Conservation (phyloP, 371 early-diverging fungal genomes). For the Syncephalastrum monosporum region DNA sequence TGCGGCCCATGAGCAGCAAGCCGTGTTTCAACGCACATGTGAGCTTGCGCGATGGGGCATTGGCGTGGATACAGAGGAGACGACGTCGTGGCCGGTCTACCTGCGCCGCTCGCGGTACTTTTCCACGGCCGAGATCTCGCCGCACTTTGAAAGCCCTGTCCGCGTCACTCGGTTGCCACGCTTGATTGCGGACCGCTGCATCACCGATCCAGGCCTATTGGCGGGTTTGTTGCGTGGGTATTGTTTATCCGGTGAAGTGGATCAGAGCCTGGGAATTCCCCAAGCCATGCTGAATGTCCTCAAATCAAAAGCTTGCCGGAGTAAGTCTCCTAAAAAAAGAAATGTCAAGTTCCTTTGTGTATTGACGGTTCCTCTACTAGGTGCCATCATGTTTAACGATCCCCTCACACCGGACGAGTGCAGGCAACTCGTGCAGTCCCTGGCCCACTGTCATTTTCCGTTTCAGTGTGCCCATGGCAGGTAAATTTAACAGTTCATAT, state of each 20-base stretch:
- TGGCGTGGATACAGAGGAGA: slow-evolving; percentile 16
- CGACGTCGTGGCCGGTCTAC: slow-evolving; percentile 1
- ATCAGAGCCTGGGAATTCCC: slow-evolving; percentile 27
- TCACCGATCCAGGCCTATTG: slow-evolving; percentile 47
- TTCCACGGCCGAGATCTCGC: slow-evolving; percentile 15
- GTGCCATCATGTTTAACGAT: slow-evolving; percentile 82
- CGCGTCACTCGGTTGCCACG: slow-evolving; percentile 41
- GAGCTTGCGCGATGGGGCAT: slow-evolving; percentile 65
- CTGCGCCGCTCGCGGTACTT: slow-evolving; percentile 32
- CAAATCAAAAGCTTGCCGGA: slow-evolving; percentile 76
- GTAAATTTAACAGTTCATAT: slow-evolving; percentile 14
- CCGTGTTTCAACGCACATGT: slow-evolving; percentile 21
- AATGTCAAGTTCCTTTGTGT: not conserved
- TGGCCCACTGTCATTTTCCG: slow-evolving; percentile 60
- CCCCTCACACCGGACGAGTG: slow-evolving; percentile 51
- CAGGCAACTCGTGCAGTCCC: slow-evolving; percentile 42
- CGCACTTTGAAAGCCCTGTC: slow-evolving; percentile 15
- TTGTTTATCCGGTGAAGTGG: not conserved
- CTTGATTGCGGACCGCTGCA: slow-evolving; percentile 64
- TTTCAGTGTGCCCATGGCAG: slow-evolving; percentile 72
- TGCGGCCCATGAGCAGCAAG: slow-evolving; percentile 35
- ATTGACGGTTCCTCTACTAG: slow-evolving; percentile 16
- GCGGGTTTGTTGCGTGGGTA: slow-evolving; percentile 54
- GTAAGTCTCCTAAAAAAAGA: slow-evolving; percentile 31
- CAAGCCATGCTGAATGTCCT: slow-evolving; percentile 64